Conservation (phyloP, 768 basidiomycete genomes). For the Lactifluus piperatus region DNA sequence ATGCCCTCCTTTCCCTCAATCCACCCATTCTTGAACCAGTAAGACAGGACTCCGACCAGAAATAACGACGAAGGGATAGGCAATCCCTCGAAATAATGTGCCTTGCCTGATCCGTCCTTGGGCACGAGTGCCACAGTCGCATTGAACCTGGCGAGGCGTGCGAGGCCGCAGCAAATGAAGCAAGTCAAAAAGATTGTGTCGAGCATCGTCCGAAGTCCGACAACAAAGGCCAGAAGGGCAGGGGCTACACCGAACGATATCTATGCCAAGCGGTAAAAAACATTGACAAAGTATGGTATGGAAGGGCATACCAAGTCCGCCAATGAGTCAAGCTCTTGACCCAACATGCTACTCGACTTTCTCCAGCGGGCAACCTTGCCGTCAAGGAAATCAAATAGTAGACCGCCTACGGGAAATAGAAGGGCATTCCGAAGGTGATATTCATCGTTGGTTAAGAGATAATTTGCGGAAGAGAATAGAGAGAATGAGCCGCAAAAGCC, state of each 20-base stretch:
- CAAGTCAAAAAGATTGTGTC: slow-evolving; percentile 81
- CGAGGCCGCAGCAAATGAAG: slow-evolving; percentile 95
- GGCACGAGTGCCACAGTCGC: slow-evolving; percentile 94
- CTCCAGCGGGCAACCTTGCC: slow-evolving; percentile 98
- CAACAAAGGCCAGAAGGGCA: slow-evolving; percentile 81
- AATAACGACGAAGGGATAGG: slow-evolving; percentile 88
- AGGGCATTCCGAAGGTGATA: slow-evolving; percentile 84
- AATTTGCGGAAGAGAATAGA: slow-evolving; percentile 86
- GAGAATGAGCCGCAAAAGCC: slow-evolving; percentile 97
- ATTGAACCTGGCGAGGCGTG: slow-evolving; percentile 95
- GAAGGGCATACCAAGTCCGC: slow-evolving; percentile 74
- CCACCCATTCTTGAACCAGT: slow-evolving; percentile 81
- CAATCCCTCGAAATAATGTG: slow-evolving; percentile 94
- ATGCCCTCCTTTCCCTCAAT: slow-evolving; percentile 69
- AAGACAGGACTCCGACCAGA: slow-evolving; percentile 71
- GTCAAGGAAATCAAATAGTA: slow-evolving; percentile 97
- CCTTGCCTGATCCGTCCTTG: slow-evolving; percentile 78
- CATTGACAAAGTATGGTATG: slow-evolving; percentile 4
- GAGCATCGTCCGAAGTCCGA: slow-evolving; percentile 86
- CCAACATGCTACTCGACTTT: slow-evolving; percentile 89
- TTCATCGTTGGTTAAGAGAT: slow-evolving; percentile 71
- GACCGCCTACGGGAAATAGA: slow-evolving; percentile 79
- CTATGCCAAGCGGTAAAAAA: slow-evolving; percentile 31
- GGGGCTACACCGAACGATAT: slow-evolving; percentile 98
- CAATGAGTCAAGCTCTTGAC: slow-evolving; percentile 94